Base-by-base conservation (phyloP, 2,329 filamentous ascomycete species). In the Penicillium italicum region DNA sequence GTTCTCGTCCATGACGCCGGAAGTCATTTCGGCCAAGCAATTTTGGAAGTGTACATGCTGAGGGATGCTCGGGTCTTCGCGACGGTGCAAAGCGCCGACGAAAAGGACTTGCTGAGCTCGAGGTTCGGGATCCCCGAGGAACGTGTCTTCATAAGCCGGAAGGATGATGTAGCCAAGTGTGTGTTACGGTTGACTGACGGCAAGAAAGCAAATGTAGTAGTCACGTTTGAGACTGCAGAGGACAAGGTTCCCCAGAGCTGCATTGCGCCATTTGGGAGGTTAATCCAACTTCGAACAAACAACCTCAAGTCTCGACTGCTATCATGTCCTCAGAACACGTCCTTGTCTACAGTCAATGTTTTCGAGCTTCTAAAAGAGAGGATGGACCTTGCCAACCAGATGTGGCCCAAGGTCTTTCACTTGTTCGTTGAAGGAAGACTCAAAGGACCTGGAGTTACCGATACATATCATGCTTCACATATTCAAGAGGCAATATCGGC, bases 1-100 rank as follows among this genome's bases (percentile, higher is more conserved):
- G 50, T 75, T 5, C 47, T 76, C 1, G 68, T 76, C 6, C 63
- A 70, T 20, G 58, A 63, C 5, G 69, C 66, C 4, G 60, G 51
- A 22, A 65, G 56, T n/a, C 48, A 56, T 31, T 47, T 55, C 8
- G 67, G 66, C 1, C 63, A 63, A 33, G 68, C 68, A 5, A 22
- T 67, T 3, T 43, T 66, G 16, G 60, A 66, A 18, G 9, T 70
- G 2, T 63, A 55, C 37, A 33, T 30, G 8, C 30, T 53, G 9
- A 28, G 30, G 0, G 44, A 53, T 12, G 55, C 55, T 8, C 18
- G 57, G 0, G 12, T 65, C 0, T 60, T 64, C 20, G 62, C 58
- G 1, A 57, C 56, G 1, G 66, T 69, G 1, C 42, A 24, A 2
- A 55, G 44, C 6, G 12, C 11, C 2, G 10, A 20, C 1, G 53